A percentile compares a stretch with the other conserved stretches of the same genome.
phyloP scores from a whole-genome alignment of 2,329 filamentous ascomycete species.

The Zelopaecilomyces penicillatus region DNA sequence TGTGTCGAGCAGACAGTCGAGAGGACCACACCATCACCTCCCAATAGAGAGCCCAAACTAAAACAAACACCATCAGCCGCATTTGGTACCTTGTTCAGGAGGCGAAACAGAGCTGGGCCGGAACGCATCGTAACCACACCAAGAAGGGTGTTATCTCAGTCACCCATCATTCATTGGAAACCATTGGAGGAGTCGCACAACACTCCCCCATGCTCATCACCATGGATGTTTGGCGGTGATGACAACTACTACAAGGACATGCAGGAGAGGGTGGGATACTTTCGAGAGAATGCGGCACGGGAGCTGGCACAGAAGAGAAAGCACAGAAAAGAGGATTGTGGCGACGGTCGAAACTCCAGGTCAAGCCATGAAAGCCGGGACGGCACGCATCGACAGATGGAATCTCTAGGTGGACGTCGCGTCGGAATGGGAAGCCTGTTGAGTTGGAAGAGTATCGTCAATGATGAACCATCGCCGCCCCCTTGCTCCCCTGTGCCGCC shows the following conservation, averaged over 20 bases:
- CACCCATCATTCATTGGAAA: constrained; percentile 16
- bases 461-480: constrained; percentile 15
- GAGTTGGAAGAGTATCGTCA: constrained; percentile 19
- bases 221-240: constrained; percentile 14
- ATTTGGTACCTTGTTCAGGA: constrained; percentile 17
- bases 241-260: constrained; percentile 10
- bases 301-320: constrained; percentile 2
- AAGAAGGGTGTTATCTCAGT: background rate
- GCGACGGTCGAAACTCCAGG: background rate
- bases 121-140: too few relatives aligned
- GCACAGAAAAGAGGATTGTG: background rate
- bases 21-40: background rate
- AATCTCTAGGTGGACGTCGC: background rate
- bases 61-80: constrained; percentile 15
- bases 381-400: constrained; percentile 2
- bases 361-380: constrained; percentile 7
- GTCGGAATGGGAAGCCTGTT: constrained; percentile 3
- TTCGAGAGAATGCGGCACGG: constrained; percentile 14
- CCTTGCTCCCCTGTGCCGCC: constrained; percentile 17
- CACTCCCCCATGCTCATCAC: constrained; percentile 14
- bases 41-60: background rate
- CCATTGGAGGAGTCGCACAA: constrained; percentile 17
- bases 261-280: constrained; percentile 15
- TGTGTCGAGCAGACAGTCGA: too few relatives aligned
- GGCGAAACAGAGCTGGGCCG: background rate